Evolutionary conservation across 1,284 basidiomycete genomes (phyloP), one percentile per base, ranked within the genome.

Genomic region (Salmacisia buchloeana): DNA sequence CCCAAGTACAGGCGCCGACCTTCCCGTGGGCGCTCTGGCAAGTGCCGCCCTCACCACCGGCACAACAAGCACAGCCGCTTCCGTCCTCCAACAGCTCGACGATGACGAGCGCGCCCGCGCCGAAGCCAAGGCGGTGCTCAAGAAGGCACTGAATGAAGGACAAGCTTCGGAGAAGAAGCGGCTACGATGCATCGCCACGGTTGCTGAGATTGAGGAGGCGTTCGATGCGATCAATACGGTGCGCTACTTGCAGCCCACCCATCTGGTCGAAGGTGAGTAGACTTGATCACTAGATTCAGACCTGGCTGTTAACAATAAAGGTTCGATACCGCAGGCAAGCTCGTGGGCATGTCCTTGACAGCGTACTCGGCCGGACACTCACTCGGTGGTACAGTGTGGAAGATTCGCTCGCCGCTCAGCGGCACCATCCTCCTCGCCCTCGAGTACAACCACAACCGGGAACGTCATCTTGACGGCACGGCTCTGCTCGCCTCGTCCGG

Each of bases 371-470:
- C 93, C 12, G 96, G 96, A 0, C 94, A 97, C 80, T 91, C 92
- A 0, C 86, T 99, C 21, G 96, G 96, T 70, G 96, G 94, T 58
- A 93, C 94, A 2, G 90, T 99, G 69, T 98, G 94, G 94, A 97
- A 97, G 80, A 89, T 99, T 65, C 88, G 96, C 39, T 97, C 93
- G 0, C 94, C 96, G 1, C 93, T 92, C 0, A 91, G 92, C 7
- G 94, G 94, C 6, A 97, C 96, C 2, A 88, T 98, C 21, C 83
- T 98, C 33, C 96, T 98, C 78, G 94, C 94, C 12, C 91, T 97
- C 21, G 88, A 94, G 72, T 86, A 97, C 83, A 98, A 98, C 79
- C 96, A 99, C 80, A 94, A 93, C 84, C 87, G 88, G 63, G 96
- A 99, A 80, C 87, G 94, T 36, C 96, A 97, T 82, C 83, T 99